Evolutionary conservation across 78 protist genomes (phyloP), one percentile per base, ranked within the genome.

Genomic region (Dictyostelium firmibasis): DNA sequence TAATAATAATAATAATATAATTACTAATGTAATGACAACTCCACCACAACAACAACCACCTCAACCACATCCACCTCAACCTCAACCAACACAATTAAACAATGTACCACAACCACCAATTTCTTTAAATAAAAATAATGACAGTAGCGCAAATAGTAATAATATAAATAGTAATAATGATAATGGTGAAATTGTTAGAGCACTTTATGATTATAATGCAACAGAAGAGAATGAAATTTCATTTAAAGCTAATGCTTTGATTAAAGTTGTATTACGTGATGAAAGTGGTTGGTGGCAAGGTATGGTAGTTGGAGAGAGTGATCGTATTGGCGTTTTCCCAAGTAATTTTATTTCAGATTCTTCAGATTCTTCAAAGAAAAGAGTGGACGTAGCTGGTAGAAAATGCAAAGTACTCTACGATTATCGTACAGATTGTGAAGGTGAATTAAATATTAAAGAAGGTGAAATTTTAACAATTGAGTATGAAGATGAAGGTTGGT

Each of bases 211-310:
- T 44, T 93, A 93, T 84, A 60, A n/a, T 53, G 96, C 91, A 5
- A 57, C 92, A 25, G 96, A 93, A 41, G 92, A 86, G 38, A 93
- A 84, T 82, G 96, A 93, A 47, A 25, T 93, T 20, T 85, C 96
- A 18, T 93, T 94, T 36, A 84, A 84, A 29, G 87, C 93, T 29
- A 85, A 75, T 33, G 79, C 27, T 20, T 14, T 85, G 13, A 94
- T 94, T 82, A 84, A 84, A 47, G 95, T 94, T 47, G 23, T 94
- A 14, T 18, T 79, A 70, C 88, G 84, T 10, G 97, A 94, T 64
- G 97, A 94, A 57, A 60, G 84, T 60, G 97, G 97, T n/a, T 94
- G 97, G 97, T 94, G 93, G 94, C 88, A 83, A 82, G 97, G 97
- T 9, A 60, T 81, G 23, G 87, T 89, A 27, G 62, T 89, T 10